Base-by-base conservation (phyloP, 352 stramenopile species). In the Phytophthora crassamura region DNA sequence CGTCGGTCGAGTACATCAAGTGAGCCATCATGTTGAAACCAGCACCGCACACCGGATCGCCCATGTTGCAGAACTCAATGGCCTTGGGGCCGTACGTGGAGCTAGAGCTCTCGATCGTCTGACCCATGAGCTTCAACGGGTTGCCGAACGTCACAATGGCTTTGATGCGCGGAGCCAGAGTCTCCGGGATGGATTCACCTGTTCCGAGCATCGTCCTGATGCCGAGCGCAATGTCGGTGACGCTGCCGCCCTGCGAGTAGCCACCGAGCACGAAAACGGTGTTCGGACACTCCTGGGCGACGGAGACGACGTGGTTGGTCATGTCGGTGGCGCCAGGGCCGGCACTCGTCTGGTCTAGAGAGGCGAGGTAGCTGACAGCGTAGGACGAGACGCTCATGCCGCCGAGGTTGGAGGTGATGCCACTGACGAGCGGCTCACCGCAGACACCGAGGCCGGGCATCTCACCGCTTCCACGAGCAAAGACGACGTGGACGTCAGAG, bases 61-160 rank as follows among this genome's bases (percentile, higher is more conserved):
- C 69, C 35, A 16, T 52, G 51, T 70, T 70, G 49, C 64, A 77
- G 46, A 65, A 73, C 42, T 78, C 69, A 14, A 78, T 67, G 1
- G 65, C 55, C 48, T 77, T 77, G 3, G 69, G 43, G 6, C 59
- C 64, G 53, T 77, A 77, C 3, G 49, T 59, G 8, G 51, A 41
- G 50, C 64, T 77, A 25, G 64, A 7, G 11, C 50, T 72, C 33
- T 64, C 15, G 22, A 78, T 74, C 1, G 69, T 72, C 25, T 71
- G 11, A 4, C 69, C 59, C 42, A 42, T 48, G 18, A 78, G 55
- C 40, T 67, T 67, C 3, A 78, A 58, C 14, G 66, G 70, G 40
- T 78, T 78, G 12, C 70, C 66, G 33, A 78, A 79, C 35, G 62
- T 74, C 54, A 79, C 72, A 15, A 79, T 38, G 12, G 62, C 71